Percentiles rank a stretch among this genome's conserved stretches.
phyloP scores from a whole-genome alignment of 352 stramenopile genomes.

The Aphanomyces stellatus region DNA sequence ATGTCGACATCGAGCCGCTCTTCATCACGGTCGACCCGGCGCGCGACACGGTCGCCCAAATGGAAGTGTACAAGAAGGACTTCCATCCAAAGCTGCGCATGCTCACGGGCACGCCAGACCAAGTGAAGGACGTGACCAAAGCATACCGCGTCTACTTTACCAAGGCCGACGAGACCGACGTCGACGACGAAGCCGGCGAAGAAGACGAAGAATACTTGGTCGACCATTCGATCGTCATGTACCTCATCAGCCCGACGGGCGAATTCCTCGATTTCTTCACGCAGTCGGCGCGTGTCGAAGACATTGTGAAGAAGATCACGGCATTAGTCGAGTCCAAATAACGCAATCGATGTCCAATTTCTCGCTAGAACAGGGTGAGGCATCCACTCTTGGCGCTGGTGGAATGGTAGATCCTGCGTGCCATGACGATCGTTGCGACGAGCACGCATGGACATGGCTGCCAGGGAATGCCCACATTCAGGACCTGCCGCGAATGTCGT shows the following conservation, averaged over 20 bases:
- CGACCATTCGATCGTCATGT: slow-evolving; percentile 99
- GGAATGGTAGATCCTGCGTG: too few relatives aligned
- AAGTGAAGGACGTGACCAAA: slow-evolving; percentile 95
- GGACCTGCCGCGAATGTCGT: too few relatives aligned
- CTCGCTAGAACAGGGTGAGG: too few relatives aligned
- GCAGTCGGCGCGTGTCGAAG: slow-evolving; percentile 91
- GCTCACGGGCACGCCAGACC: slow-evolving; percentile 88
- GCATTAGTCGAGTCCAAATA: slow-evolving; percentile 8
- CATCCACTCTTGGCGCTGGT: too few relatives aligned
- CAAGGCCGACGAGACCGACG: slow-evolving; percentile 92
- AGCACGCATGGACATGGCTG: too few relatives aligned
- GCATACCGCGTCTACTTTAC: slow-evolving; percentile 99
- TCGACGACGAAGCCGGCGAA: slow-evolving; percentile 62
- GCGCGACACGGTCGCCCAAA: slow-evolving; percentile 94
- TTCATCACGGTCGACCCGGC: slow-evolving; percentile 98
- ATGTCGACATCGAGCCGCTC: slow-evolving; percentile 72
- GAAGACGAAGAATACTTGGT: slow-evolving; percentile 99
- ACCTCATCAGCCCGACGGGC: slow-evolving; percentile 94
- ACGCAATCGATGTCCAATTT: neutral
- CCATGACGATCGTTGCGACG: too few relatives aligned
- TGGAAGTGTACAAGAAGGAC: slow-evolving; percentile 93
- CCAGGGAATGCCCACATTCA: too few relatives aligned
- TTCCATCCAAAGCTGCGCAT: slow-evolving; percentile 84
- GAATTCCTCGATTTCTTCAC: slow-evolving; percentile 99
- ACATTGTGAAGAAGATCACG: slow-evolving; percentile 93